Base-by-base conservation (phyloP, 768 basidiomycete genomes). In the Rhodotorula kratochvilovae region DNA sequence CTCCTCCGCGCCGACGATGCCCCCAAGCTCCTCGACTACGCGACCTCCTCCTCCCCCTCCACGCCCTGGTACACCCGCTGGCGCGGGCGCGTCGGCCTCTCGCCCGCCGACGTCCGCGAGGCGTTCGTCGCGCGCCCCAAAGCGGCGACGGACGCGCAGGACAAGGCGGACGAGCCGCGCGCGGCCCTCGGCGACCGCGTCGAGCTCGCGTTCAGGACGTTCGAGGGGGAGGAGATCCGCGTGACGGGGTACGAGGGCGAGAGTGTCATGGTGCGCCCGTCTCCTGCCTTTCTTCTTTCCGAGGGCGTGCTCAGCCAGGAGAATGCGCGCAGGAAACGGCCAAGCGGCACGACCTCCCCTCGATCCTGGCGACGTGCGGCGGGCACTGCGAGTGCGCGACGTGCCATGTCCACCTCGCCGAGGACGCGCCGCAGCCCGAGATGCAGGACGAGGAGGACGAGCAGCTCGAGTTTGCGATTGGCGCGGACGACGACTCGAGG, bases 351-450 rank as follows among this genome's bases (percentile, higher is more conserved):
- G 67, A 60, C 53, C 59, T 66, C 2, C 68, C 68, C 17, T 61
- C 63, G 11, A 75, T 75, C 43, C 63, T 75, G 23, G 76, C 76
- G 1, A 77, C 76, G 27, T 77, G 76, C 55, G 75, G 75, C 29
- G 75, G 75, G 19, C 66, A 67, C 66, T 76, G 75, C 67, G 75
- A 77, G 63, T 77, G 76, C 66, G 76, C 76, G 25, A 77, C 76
- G 4, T 77, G 76, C 64, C 74, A 76, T 53, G 73, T 77, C 19
- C 66, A 69, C 50, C 36, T 77, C 46, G 61, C 68, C 0, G 21
- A 56, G 0, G 6, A 19, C 15, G 42, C 76, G 5, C 68, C 66
- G 0, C n/a, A 70, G 12, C 72, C 74, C 3, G 71, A 73, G 59
- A 63, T 72, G 61, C 70, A 31, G 5, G 74, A 77, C 39, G 76